Evolutionary conservation across 78 protist species (phyloP), one percentile per base, ranked within the genome.

Genomic region (Tieghemostelium lacteum): DNA sequence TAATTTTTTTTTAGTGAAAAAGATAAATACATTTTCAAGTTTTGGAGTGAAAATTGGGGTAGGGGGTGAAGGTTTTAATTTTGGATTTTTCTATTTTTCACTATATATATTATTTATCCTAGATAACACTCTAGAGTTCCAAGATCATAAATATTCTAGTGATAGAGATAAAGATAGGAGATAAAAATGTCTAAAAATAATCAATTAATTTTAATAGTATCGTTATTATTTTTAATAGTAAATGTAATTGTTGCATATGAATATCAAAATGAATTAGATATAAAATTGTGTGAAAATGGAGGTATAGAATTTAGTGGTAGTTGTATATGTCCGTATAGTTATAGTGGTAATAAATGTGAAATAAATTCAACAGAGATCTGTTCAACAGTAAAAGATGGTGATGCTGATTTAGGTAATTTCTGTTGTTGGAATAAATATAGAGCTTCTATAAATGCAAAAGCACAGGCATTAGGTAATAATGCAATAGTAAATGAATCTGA

Each of bases 351-450:
- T 8, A 24, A 1, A 20, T 75, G 86, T 63, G 66, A 75, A 24
- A 29, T 33, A 17, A 0, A n/a, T 0, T 34, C 0, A 16, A 20
- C 34, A 8, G 62, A 61, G 22, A n/a, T 3, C 3, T 8, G 5
- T 37, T 6, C n/a, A 34, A 3, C 4, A 14, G 7, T 4, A 2
- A n/a, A n/a, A n/a, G n/a, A n/a, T n/a, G n/a, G n/a, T n/a, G n/a
- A n/a, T n/a, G n/a, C n/a, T n/a, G n/a, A n/a, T n/a, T n/a, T n/a
- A n/a, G n/a, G n/a, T n/a, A n/a, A n/a, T n/a, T 40, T 75, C 37
- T 75, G 86, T 45, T 75, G 86, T 49, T 75, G 86, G 86, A 49
- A 60, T 12, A 75, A 75, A 37, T 50, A 31, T 62, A 61, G 86
- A 42, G 33, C 73, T 0, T 19, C 19, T 12, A 29, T 3, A 4